Evolutionary conservation across 805 yeast species (phyloP), one percentile per base, ranked within the genome.

Genomic region (Wickerhamomyces canadensis): DNA sequence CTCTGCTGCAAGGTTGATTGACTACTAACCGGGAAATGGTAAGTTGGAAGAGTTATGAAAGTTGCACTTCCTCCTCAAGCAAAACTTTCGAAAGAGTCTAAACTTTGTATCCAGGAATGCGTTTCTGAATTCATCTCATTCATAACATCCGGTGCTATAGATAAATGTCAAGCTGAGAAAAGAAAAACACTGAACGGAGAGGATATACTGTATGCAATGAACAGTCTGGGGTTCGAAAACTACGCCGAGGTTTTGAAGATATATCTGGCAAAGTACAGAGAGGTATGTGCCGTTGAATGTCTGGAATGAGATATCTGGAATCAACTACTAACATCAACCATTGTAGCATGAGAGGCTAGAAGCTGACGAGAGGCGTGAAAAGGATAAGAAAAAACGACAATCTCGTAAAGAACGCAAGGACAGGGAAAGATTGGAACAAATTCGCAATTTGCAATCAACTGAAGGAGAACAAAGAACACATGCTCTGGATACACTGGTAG

Each of bases 61-160:
- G 64, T 62, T 39, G 80, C 88, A 0, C 58, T 84, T 21, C 93
- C 93, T 0, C 60, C 65, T 2, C 76, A 81, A 10, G 88, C 89
- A 0, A 84, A 84, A 54, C 76, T 84, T 1, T 78, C 87, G 1
- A 82, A 81, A 51, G 89, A 81, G 45, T 82, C 91, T 9, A 82
- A 82, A 50, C 84, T 80, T 56, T 79, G 88, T 45, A 76, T 83
- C 72, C 93, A 84, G 52, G 91, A 84, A 50, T 83, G 91, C 61
- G 91, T 82, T 1, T 74, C 84, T 22, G 94, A 84, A 59, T 82
- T 83, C 52, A 83, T 84, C 14, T 80, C 89, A 1, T 84, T 84
- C 58, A 75, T 84, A 18, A 84, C 94, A 0, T 79, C 87, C 35
- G 89, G 82, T 52, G 87, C 91, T 1, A 78, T 80, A 26, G 94